Percentiles rank a stretch among this genome's conserved stretches.
These are phyloP conservation scores for Psilocybe azurescens DNA, from an alignment of 768 basidiomycete species.

Conservation along the genomic window DNA sequence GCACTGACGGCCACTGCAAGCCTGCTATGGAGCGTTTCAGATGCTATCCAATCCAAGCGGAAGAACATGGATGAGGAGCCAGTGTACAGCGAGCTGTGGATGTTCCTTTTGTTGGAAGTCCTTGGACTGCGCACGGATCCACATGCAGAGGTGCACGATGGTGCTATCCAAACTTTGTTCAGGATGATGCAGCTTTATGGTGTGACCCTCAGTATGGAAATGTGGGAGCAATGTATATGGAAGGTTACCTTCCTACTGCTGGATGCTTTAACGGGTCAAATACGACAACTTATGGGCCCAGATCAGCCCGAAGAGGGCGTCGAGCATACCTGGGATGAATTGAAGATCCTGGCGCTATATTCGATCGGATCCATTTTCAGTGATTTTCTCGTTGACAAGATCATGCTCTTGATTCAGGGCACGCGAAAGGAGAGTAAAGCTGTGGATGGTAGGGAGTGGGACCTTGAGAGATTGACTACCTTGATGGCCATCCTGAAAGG, in stretches of 20 bases:
- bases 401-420: slow-evolving; percentile 73
- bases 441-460: slow-evolving; percentile 65
- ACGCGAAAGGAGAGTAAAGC: slow-evolving; percentile 55
- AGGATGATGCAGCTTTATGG: slow-evolving; percentile 95
- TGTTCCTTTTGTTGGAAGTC: slow-evolving; percentile 86
- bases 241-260: slow-evolving; percentile 88
- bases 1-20: slow-evolving; percentile 93
- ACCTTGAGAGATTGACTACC: slow-evolving; percentile 62
- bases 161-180: slow-evolving; percentile 95
- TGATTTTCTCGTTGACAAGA: slow-evolving; percentile 76
- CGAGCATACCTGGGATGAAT: slow-evolving; percentile 82
- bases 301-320: slow-evolving; percentile 23
- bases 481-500: slow-evolving; percentile 85
- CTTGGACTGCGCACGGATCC: slow-evolving; percentile 82
- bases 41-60: slow-evolving; percentile 88
- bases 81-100: slow-evolving; percentile 90
- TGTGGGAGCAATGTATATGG: slow-evolving; percentile 94
- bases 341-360: slow-evolving; percentile 82
- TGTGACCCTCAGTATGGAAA: slow-evolving; percentile 75
- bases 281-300: slow-evolving; percentile 44
- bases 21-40: slow-evolving; percentile 94
- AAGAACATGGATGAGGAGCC: slow-evolving; percentile 65
- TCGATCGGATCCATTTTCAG: slow-evolving; percentile 85
- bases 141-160: slow-evolving; percentile 88
- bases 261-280: slow-evolving; percentile 66